Evolutionary conservation across 768 basidiomycete genomes (phyloP).

Genomic region (Austroboletus festivus): DNA sequence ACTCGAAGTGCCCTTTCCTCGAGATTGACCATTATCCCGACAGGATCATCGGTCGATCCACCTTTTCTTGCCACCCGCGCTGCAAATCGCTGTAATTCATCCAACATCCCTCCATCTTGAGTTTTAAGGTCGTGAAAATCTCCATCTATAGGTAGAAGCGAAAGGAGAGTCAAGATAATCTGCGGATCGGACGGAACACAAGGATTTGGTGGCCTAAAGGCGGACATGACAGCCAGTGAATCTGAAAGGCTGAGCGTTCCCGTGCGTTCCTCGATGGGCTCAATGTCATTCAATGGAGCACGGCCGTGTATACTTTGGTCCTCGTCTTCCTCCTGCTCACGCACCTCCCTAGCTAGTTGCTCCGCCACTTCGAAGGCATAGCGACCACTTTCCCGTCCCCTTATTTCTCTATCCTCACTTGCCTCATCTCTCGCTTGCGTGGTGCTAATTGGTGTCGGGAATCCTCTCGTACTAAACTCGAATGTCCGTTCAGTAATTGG

Average conservation of each 20-base stretch:
- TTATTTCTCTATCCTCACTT: constrained; percentile 17
- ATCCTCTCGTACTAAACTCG: constrained; percentile 68
- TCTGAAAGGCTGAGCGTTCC: constrained; percentile 65
- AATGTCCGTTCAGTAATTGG: constrained; percentile 94
- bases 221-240: constrained; percentile 55
- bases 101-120: constrained; percentile 57
- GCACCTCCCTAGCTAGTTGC: constrained; percentile 50
- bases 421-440: constrained; percentile 43
- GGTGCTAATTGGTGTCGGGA: constrained; percentile 40
- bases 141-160: constrained; percentile 56
- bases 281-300: constrained; percentile 10
- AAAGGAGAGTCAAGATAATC: constrained; percentile 62
- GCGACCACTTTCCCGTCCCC: constrained; percentile 31
- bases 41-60: constrained; percentile 35
- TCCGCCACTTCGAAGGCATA: constrained; percentile 57
- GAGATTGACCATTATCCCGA: constrained; percentile 55
- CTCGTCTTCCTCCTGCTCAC: constrained; percentile 23
- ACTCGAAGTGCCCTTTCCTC: constrained; percentile 65
- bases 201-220: constrained; percentile 78
- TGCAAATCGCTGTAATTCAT: constrained; percentile 70
- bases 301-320: constrained; percentile 10
- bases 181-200: constrained; percentile 80
- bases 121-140: constrained; percentile 59
- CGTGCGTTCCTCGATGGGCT: constrained; percentile 53
- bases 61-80: constrained; percentile 40